phyloP scores from a whole-genome alignment of 1,284 basidiomycete species.

The Cystobasidium slooffiae region DNA sequence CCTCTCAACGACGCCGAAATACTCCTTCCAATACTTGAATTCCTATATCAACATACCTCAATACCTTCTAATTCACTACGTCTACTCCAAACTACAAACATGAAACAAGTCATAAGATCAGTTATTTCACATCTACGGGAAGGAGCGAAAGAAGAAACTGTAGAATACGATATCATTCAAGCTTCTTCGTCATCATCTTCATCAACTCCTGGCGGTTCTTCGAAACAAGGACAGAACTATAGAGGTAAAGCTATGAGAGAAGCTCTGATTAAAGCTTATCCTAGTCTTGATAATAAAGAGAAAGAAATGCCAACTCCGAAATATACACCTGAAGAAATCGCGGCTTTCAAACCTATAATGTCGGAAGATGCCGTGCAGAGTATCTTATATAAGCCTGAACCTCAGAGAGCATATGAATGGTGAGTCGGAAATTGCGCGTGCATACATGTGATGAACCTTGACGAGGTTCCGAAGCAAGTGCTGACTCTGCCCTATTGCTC shows the following conservation, averaged over 20 bases:
- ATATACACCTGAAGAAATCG: conserved; percentile 13
- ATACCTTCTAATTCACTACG: conserved; percentile 74
- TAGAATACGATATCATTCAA: conserved; percentile 62
- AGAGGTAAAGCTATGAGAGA: conserved; percentile 32
- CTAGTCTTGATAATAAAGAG: conserved; percentile 14
- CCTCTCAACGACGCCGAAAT: conserved; percentile 71
- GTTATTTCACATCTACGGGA: conserved; percentile 72
- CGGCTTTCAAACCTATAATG: conserved; percentile 61
- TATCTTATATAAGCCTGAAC: conserved; percentile 67
- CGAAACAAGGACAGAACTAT: conserved; percentile 51
- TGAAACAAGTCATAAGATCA: conserved; percentile 69
- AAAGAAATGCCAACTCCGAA: conserved; percentile 61
- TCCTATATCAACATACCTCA: conserved; percentile 74
- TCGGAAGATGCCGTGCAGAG: conserved; percentile 69
- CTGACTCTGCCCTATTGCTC: background rate
- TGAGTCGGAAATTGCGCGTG: no score
- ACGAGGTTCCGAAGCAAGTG: background rate
- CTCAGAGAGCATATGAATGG: conserved; percentile 77
- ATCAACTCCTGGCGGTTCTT: conserved; percentile 57
- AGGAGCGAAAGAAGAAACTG: conserved; percentile 66
- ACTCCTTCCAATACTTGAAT: conserved; percentile 71
- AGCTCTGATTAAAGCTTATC: conserved; percentile 28
- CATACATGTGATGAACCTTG: no score
- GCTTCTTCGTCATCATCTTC: no score
- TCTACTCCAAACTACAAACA: conserved; percentile 69